phyloP scores from a whole-genome alignment of 2,329 filamentous ascomycete genomes.

The Dendryphion nanum region DNA sequence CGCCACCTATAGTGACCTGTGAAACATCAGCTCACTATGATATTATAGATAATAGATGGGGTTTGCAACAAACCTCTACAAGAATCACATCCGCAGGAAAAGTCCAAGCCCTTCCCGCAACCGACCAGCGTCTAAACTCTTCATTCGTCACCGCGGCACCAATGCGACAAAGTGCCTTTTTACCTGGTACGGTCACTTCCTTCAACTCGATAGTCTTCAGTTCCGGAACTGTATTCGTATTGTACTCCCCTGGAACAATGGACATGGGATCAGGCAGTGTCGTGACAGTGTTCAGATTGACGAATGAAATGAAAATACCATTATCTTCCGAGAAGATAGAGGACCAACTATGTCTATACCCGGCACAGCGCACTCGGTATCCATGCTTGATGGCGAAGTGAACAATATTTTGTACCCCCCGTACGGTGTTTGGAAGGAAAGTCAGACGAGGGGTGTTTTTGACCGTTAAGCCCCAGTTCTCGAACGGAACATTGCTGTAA shows the following conservation, averaged over 20 bases:
- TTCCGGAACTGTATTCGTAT: slow-evolving; percentile 26
- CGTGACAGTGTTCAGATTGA: slow-evolving; percentile 40
- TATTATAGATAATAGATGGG: not conserved
- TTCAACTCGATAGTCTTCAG: slow-evolving; percentile 43
- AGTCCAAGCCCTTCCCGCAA: slow-evolving; percentile 41
- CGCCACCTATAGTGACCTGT: slow-evolving; percentile 46
- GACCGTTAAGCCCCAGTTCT: slow-evolving; percentile 45
- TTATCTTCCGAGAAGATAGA: slow-evolving; percentile 42
- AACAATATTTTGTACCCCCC: slow-evolving; percentile 44
- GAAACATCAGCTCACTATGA: not conserved
- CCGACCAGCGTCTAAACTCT: slow-evolving; percentile 47
- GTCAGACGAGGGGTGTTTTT: slow-evolving; percentile 42
- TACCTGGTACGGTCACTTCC: slow-evolving; percentile 17
- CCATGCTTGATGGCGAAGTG: slow-evolving; percentile 35
- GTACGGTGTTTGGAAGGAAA: slow-evolving; percentile 43
- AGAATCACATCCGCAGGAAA: slow-evolving; percentile 49
- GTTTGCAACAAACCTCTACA: slow-evolving; percentile 33
- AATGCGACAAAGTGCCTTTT: slow-evolving; percentile 41
- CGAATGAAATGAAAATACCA: slow-evolving; percentile 45
- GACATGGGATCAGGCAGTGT: slow-evolving; percentile 39
- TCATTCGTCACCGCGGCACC: slow-evolving; percentile 49
- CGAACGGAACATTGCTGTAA: slow-evolving; percentile 26
- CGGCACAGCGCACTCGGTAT: slow-evolving; percentile 42
- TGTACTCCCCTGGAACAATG: slow-evolving; percentile 17
- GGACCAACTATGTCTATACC: slow-evolving; percentile 48